These are phyloP conservation scores for Hemisphaericaspora subhashii DNA, from an alignment of 1,139 yeast genomes.

Conservation along the genomic window DNA sequence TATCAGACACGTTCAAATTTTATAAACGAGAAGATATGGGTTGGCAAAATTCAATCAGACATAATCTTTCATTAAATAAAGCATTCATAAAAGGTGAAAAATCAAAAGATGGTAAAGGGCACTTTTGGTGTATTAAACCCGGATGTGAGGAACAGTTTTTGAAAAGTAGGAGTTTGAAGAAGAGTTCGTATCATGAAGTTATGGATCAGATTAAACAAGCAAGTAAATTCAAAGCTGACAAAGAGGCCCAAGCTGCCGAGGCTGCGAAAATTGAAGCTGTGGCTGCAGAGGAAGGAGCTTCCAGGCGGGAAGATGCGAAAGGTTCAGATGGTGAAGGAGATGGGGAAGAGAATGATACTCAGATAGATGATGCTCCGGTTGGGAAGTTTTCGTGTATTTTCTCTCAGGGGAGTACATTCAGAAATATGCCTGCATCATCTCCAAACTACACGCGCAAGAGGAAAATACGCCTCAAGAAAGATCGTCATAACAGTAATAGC, in stretches of 20 bases:
- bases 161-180: conserved; percentile 55
- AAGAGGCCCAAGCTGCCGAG: conserved; percentile 9
- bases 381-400: not conserved
- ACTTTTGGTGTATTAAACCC: conserved; percentile 87
- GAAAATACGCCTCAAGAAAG: conserved; percentile 5
- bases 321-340: not conserved
- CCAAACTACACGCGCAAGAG: conserved; percentile 23
- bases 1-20: conserved; percentile 79
- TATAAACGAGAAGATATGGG: conserved; percentile 88
- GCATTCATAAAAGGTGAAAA: conserved; percentile 90
- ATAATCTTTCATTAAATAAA: conserved; percentile 78
- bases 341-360: not conserved
- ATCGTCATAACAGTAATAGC: conserved; percentile 11
- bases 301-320: not conserved
- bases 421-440: conserved; percentile 35
- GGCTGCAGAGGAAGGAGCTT: not conserved
- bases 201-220: conserved; percentile 41
- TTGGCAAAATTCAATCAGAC: conserved; percentile 92
- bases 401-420: conserved; percentile 15
- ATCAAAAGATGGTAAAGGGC: conserved; percentile 95
- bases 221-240: conserved; percentile 14
- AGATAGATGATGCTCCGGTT: conserved; percentile 2
- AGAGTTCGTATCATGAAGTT: conserved; percentile 45
- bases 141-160: conserved; percentile 84
- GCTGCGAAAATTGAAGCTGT: conserved; percentile 3